Base-by-base conservation (phyloP, 441 rosid species). In the Flueggea neowawraea region DNA sequence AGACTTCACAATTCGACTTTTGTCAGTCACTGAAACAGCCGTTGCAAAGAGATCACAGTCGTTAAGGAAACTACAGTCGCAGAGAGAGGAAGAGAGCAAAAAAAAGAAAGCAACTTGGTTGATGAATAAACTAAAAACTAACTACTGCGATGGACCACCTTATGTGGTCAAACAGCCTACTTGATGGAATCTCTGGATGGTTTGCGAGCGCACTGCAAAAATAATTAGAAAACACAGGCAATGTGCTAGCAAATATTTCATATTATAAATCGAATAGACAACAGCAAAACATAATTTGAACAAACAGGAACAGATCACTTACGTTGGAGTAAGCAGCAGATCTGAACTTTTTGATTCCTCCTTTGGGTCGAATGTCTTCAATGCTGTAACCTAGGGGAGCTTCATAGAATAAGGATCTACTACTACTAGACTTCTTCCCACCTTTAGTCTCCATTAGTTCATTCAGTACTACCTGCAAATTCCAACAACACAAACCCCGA, bases 281-380 rank as follows among this genome's bases (percentile, higher is more conserved):
- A 49, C 2, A 6, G 14, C 31, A 14, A 15, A 12, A 13, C 8
- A 36, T 14, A 12, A 53, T 32, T n/a, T 12, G 8, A 48, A 49
- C 1, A 0, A 32, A 3, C 32, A 61, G 0, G 5, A 54, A 16
- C 12, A 32, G 47, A 57, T 4, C 31, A 73, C 88, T 60, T 54
- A 90, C 97, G 83, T 90, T 90, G 74, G 95, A 90, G 93, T 88
- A 90, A 13, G 91, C 97, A 84, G 90, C 91, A 70, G 93, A 84
- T 79, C 88, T 69, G 88, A 86, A 90, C 73, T 90, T 90, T 90
- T 79, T 84, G 85, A 88, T 86, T 75, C 91, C 97, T 53, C 97
- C 93, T 73, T 80, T 78, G 14, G 97, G 97, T 68, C 97, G 80
- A 69, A 90, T 47, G 89, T 90, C 97, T 80, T 90, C 97, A 74